These are phyloP conservation scores for Neoascochyta sp. DNA, from an alignment of 2,329 filamentous ascomycete species.

Conservation along the genomic window DNA sequence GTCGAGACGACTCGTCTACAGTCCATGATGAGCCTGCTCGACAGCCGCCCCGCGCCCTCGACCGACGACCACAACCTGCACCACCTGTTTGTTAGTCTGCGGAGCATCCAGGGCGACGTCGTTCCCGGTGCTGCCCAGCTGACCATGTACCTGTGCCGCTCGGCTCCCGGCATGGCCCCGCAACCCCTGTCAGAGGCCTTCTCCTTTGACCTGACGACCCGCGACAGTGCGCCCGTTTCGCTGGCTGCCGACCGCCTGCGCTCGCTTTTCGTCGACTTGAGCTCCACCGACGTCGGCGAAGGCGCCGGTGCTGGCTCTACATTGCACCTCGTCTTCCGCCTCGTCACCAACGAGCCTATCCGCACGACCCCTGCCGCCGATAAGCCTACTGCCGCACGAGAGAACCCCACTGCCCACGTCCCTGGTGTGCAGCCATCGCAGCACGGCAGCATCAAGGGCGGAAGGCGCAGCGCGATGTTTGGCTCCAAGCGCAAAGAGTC, in stretches of 20 bases:
- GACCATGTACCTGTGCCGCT: slow-evolving; percentile 72
- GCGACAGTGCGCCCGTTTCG: slow-evolving; percentile 65
- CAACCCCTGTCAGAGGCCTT: slow-evolving; percentile 78
- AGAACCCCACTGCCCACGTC: slow-evolving; percentile 21
- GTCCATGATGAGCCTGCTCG: slow-evolving; percentile 90
- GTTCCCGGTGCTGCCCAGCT: slow-evolving; percentile 69
- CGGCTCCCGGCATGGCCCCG: slow-evolving; percentile 60
- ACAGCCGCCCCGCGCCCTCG: slow-evolving; percentile 68
- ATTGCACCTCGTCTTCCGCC: slow-evolving; percentile 78
- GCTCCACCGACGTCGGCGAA: slow-evolving; percentile 68
- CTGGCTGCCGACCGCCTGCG: slow-evolving; percentile 66
- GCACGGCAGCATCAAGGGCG: slow-evolving; percentile 39
- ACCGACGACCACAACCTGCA: slow-evolving; percentile 71
- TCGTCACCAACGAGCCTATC: slow-evolving; percentile 59
- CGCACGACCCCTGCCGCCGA: slow-evolving; percentile 27
- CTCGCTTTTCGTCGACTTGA: slow-evolving; percentile 84
- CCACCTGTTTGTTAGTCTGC: slow-evolving; percentile 79
- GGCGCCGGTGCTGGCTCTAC: slow-evolving; percentile 63
- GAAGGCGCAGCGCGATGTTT: slow-evolving; percentile 61
- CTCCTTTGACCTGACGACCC: slow-evolving; percentile 70
- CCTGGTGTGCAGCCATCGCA: slow-evolving; percentile 28
- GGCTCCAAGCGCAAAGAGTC: slow-evolving; percentile 54
- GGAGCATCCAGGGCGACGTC: slow-evolving; percentile 72
- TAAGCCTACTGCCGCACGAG: slow-evolving; percentile 24
- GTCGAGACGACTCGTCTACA: slow-evolving; percentile 88